Conservation (phyloP, 108 stramenopile species). For the Pseudonitzschia delicatissima region DNA sequence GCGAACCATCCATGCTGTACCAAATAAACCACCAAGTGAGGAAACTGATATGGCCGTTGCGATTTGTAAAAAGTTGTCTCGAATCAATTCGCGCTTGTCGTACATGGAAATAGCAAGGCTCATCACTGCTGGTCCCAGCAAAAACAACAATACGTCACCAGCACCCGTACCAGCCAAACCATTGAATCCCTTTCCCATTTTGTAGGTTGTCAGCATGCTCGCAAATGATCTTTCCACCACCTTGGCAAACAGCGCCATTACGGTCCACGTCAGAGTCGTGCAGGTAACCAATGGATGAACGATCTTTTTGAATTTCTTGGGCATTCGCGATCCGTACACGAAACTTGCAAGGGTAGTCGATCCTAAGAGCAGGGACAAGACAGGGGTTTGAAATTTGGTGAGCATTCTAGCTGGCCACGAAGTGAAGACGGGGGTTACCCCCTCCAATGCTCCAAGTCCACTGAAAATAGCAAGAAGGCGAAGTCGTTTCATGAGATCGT, state of each 20-base stretch:
- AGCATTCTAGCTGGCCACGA: not conserved
- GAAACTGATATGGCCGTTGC: conserved; percentile 54
- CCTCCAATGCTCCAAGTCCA: conserved; percentile 3
- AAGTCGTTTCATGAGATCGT: conserved; percentile 7
- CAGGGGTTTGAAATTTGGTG: not conserved
- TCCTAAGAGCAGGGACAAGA: conserved; percentile 36
- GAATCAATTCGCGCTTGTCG: conserved; percentile 59
- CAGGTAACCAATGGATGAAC: conserved; percentile 79
- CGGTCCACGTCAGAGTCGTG: conserved; percentile 56
- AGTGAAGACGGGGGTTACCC: conserved; percentile 1
- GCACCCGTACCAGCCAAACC: conserved; percentile 45
- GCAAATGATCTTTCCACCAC: conserved; percentile 48
- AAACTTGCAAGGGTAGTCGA: conserved; percentile 56
- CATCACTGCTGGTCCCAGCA: conserved; percentile 79
- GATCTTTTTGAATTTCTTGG: conserved; percentile 50
- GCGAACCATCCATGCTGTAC: conserved; percentile 60
- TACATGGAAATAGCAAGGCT: conserved; percentile 78
- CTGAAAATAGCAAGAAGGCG: conserved; percentile 7
- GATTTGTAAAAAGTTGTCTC: conserved; percentile 68
- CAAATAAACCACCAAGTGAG: conserved; percentile 70
- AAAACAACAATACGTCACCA: conserved; percentile 73
- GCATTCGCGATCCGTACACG: conserved; percentile 68
- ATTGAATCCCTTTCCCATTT: conserved; percentile 27
- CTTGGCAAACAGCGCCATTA: conserved; percentile 30
- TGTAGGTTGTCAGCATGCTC: conserved; percentile 48